Conservation (phyloP, 2,329 filamentous ascomycete species). For the Hawksworthiomyces lignivorus region DNA sequence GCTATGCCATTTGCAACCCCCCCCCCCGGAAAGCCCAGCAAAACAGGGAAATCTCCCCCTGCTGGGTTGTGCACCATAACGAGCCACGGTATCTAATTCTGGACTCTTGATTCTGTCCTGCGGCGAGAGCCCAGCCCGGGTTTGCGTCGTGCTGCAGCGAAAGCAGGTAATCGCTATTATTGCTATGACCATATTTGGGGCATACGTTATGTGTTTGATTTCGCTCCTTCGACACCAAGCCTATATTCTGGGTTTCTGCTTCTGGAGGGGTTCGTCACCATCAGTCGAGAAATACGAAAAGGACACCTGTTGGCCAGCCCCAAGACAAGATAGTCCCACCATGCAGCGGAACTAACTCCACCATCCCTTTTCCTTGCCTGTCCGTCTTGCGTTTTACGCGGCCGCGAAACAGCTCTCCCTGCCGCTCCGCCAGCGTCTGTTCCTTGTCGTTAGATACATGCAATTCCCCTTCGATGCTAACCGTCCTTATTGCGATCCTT, state of each 20-base stretch:
- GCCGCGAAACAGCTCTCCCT: slow-evolving; percentile 1
- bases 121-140: no score
- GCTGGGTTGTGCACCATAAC: no score
- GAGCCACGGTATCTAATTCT: no score
- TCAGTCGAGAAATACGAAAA: slow-evolving; percentile 7
- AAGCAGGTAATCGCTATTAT: no score
- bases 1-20: not conserved
- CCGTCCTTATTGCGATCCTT: slow-evolving; percentile 3
- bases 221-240: not conserved
- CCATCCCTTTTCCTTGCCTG: not conserved
- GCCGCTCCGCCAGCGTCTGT: not conserved
- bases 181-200: no score
- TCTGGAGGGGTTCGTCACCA: not conserved
- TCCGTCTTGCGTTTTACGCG: slow-evolving; percentile 4
- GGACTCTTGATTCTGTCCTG: no score
- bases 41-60: not conserved
- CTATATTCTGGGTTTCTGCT: slow-evolving; percentile 1
- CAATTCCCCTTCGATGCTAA: no score
- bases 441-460: no score
- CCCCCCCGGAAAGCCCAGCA: slow-evolving; percentile 2
- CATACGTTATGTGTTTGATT: no score
- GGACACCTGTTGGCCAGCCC: slow-evolving; percentile 10
- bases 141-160: no score
- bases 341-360: no score
- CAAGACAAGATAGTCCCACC: no score